Evolutionary conservation across 345 rosid genomes (phyloP).

Genomic region (Bruguiera parviflora): DNA sequence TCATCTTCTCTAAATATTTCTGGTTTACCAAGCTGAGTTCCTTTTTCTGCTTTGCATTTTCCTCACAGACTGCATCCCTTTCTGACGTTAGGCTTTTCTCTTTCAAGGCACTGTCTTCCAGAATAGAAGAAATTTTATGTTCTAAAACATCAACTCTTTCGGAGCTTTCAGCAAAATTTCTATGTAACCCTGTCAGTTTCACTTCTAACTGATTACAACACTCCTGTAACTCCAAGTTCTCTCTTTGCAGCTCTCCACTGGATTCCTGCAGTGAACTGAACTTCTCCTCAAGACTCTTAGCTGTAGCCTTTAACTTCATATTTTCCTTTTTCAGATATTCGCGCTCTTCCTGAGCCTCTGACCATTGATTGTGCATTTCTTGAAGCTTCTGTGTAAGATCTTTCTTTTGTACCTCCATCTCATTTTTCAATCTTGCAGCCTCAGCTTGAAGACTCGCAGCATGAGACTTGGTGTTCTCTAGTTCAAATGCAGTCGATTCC

Average conservation of each 20-base stretch:
- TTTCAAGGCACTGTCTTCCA: conserved; percentile 37
- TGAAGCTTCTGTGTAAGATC: conserved; percentile 22
- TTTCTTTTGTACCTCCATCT: conserved; percentile 24
- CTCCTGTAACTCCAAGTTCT: conserved; percentile 32
- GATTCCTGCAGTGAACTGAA: conserved; percentile 27
- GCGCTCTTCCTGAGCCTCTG: conserved; percentile 29
- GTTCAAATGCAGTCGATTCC: conserved; percentile 24
- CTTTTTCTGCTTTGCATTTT: conserved; percentile 36
- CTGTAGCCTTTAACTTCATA: conserved; percentile 21
- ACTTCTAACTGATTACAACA: conserved; percentile 31
- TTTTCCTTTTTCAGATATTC: conserved; percentile 31
- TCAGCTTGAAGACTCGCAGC: conserved; percentile 27
- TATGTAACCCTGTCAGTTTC: conserved; percentile 24
- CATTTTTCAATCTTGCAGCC: conserved; percentile 28
- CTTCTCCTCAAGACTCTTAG: conserved; percentile 31
- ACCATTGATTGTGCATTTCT: conserved; percentile 24
- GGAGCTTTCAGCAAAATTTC: conserved; percentile 28
- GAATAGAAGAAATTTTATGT: conserved; percentile 35
- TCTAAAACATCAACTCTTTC: conserved; percentile 31
- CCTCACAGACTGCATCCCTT: conserved; percentile 32
- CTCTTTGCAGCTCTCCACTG: conserved; percentile 35
- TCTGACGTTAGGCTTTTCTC: conserved; percentile 36
- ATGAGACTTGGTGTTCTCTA: conserved; percentile 29
- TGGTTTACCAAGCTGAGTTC: conserved; percentile 31
- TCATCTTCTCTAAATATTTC: conserved; percentile 30